phyloP scores from a whole-genome alignment of 2,329 filamentous ascomycete genomes.

The Leptosphaerulina australis region DNA sequence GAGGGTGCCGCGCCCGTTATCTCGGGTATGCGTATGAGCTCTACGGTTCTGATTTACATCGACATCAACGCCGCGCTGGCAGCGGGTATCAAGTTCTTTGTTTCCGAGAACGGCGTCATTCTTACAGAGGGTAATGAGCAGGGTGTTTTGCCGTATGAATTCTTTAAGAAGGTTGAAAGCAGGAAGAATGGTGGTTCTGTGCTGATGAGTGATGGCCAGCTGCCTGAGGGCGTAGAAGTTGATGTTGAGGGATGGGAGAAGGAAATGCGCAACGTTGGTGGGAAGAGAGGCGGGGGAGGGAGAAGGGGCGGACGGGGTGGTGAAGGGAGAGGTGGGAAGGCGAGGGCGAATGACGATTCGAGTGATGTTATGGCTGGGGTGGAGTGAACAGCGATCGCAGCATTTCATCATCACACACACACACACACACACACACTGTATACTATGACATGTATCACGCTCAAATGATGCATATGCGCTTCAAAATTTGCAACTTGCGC shows the following conservation, averaged over 20 bases:
- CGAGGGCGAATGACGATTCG: conserved; percentile 31
- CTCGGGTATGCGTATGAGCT: conserved; percentile 75
- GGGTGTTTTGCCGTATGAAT: conserved; percentile 48
- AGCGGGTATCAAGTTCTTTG: conserved; percentile 72
- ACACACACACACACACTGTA: no score
- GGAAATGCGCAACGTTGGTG: conserved; percentile 31
- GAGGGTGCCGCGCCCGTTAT: conserved; percentile 61
- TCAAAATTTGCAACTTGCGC: no score
- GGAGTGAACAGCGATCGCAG: background rate
- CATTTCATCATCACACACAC: no score
- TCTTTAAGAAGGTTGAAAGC: conserved; percentile 74
- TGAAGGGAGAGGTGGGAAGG: conserved; percentile 24
- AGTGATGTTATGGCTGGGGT: conserved; percentile 29
- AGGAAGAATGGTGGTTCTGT: conserved; percentile 65
- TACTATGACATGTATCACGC: background rate
- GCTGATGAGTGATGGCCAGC: conserved; percentile 73
- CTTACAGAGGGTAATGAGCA: conserved; percentile 57
- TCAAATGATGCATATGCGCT: no score
- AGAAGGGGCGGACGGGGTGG: conserved; percentile 29
- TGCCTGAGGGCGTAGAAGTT: conserved; percentile 50
- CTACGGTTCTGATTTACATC: conserved; percentile 72
- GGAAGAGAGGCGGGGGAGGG: conserved; percentile 32
- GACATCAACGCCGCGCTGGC: conserved; percentile 70
- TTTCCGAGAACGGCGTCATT: conserved; percentile 59
- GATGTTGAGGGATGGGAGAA: conserved; percentile 47